Evolutionary conservation across 164 flowering plant genomes (phyloP), one percentile per base, ranked within the genome.

Genomic region (Aristolochia contorta): DNA sequence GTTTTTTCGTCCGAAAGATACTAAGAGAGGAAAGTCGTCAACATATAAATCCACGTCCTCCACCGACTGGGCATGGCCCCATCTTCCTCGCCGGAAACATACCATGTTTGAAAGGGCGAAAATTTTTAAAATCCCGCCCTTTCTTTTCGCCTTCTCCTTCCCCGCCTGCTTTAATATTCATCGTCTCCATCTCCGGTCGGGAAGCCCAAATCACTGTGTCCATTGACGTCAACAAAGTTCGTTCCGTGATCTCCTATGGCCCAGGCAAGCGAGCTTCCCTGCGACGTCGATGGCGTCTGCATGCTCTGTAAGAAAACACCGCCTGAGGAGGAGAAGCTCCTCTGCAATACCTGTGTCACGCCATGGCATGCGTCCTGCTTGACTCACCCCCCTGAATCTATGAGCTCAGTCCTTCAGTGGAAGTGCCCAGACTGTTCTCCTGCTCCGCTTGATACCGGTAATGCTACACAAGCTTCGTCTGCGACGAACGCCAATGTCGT

Each of bases 301-400:
- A 84, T 88, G 91, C 21, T 55, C 25, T 91, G 96, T 72, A 78
- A 78, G 56, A 33, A 3, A n/a, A 73, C 24, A 60, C 90, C 96
- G 0, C 27, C 76, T 14, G 76, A 67, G 0, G 80, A 68, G 41
- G 84, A 80, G 60, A 65, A 65, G 5, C 76, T 91, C 45, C 57
- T 69, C 14, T 91, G 97, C 78, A 69, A 56, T 50, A 85, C 86
- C 9, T 91, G 97, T 58, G 80, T 54, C 49, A 82, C 94, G 1
- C 91, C 97, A 0, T 91, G 97, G 96, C 97, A 91, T 67, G 78
- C 67, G 6, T 5, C 25, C 19, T 92, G 98, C 70, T 80, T 92
- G 45, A 50, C 77, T 0, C 12, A 43, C 23, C 75, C 62, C 10
- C 88, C 89, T 0, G 70, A 66, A 37, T 67, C 71, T 65, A 69